Base-by-base conservation (phyloP, 371 early-diverging fungal species). In the Zancudomyces culisetae region DNA sequence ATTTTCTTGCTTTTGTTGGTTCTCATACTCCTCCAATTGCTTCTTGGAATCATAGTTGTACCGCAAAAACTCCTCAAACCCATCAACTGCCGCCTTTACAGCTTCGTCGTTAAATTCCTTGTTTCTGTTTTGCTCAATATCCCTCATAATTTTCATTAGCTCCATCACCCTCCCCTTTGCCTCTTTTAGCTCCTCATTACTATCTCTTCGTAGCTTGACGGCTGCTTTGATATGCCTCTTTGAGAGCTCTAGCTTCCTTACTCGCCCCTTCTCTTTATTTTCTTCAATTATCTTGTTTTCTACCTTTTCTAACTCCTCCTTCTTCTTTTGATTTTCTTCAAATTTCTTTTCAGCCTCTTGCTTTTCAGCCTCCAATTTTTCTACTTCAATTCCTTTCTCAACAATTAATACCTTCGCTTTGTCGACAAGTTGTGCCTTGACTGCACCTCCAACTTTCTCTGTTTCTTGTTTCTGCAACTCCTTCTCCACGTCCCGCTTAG, bases 101-200 rank as follows among this genome's bases (percentile, higher is more conserved):
- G 83, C 84, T 61, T 73, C 66, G 54, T 86, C 87, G 57, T 81
- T 79, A 55, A 69, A 84, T 56, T 86, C 83, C 46, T 77, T 75
- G 61, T 86, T 83, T 54, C 82, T 80, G 45, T 74, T 72, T 1
- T 65, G 65, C 58, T 82, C 81, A 61, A 86, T 68, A 28, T 73
- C 72, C 3, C 67, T 58, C 43, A 82, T 48, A 42, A 77, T 67
- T 0, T 54, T 54, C 3, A 68, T 51, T n/a, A 80, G 51, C 0
- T 52, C 20, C 18, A n/a, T n/a, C 24, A 22, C n/a, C 23, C 45
- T 56, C 29, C 42, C 23, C 15, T 51, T 22, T 8, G 30, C 15
- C 15, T n/a, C 23, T 18, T 51, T 41, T 4, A 28, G 18, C n/a
- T 18, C n/a, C 15, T 26, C 52, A 2, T 8, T 18, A 23, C 23